Base-by-base conservation (phyloP, 805 yeast species). In the Ogataea glucozyma region DNA sequence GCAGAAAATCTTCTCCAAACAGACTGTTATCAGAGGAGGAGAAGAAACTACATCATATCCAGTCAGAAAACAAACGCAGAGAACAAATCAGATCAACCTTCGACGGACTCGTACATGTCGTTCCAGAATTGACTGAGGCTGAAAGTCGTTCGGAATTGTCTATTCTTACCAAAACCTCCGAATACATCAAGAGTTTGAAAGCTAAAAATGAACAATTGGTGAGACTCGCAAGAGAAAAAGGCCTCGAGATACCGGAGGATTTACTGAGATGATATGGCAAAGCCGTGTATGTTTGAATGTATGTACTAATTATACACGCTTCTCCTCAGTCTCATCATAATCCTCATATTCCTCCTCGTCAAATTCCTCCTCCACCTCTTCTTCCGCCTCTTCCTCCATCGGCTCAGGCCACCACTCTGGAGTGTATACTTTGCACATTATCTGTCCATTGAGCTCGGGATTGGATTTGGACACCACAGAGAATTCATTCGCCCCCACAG, bases 61-160 rank as follows among this genome's bases (percentile, higher is more conserved):
- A 54, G 54, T 82, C 80, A 0, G 98, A 90, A 60, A 90, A 88
- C 60, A 85, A 85, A 57, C 72, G 98, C 54, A 71, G 98, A 48
- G 88, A 83, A 51, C 88, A 90, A 31, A 88, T 91, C 17, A 70
- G 97, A 33, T 76, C 81, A 8, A 90, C 88, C 8, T 90, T 88
- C 57, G 95, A 86, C 54, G 76, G 75, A 42, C 70, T 90, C 17
- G 90, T 89, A 0, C 70, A 74, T 1, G 61, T 87, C 7, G 88
- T 93, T 1, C 97, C 97, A 0, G 80, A 76, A 7, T 67, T 90
- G 31, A 70, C 76, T 1, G 71, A 73, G n/a, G 68, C 71, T 18
- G 96, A 91, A 53, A 80, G 84, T 41, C 69, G 97, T 31, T 84
- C 95, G 1, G 98, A 90, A 56, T 73, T 87, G 24, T 72, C 80